Percentiles rank a stretch among this genome's conserved stretches.
Evolutionary conservation across 257 asterid genomes (phyloP).

Genomic region (Nemophila menziesii): DNA sequence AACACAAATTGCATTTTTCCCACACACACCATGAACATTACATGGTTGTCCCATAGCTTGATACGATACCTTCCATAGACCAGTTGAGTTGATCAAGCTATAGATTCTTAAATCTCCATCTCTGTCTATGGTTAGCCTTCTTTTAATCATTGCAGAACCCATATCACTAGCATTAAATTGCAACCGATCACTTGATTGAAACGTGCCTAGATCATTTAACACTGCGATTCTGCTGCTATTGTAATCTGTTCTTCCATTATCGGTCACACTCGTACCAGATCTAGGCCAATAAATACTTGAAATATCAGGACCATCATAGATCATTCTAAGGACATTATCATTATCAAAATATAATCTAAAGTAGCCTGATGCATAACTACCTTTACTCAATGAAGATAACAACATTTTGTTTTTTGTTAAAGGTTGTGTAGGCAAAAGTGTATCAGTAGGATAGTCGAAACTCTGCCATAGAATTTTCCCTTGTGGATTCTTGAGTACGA

Average conservation of each 20-base stretch:
- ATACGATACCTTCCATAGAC: conserved; percentile 55
- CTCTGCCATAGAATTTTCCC: conserved; percentile 51
- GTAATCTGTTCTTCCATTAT: conserved; percentile 42
- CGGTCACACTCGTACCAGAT: conserved; percentile 20
- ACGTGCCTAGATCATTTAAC: conserved; percentile 39
- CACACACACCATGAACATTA: conserved; percentile 43
- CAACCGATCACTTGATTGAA: conserved; percentile 43
- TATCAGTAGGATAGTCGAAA: conserved; percentile 50
- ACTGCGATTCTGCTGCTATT: conserved; percentile 52
- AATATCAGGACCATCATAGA: conserved; percentile 47
- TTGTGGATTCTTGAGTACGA: conserved; percentile 23
- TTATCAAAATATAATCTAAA: conserved; percentile 46
- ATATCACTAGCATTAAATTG: conserved; percentile 36
- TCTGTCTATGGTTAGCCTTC: conserved; percentile 44
- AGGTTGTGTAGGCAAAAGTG: conserved; percentile 46
- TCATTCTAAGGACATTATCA: conserved; percentile 43
- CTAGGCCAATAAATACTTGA: conserved; percentile 57
- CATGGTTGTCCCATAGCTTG: conserved; percentile 49
- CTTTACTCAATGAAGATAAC: conserved; percentile 31
- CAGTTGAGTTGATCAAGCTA: conserved; percentile 40
- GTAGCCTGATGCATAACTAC: conserved; percentile 37
- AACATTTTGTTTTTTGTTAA: conserved; percentile 44
- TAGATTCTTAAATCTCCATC: conserved; percentile 63
- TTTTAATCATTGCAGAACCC: conserved; percentile 38
- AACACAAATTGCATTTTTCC: conserved; percentile 31